Percentiles rank a stretch among this genome's conserved stretches.
Evolutionary conservation across 1,139 yeast species (phyloP).

Genomic region (Pneumocystis murina): DNA sequence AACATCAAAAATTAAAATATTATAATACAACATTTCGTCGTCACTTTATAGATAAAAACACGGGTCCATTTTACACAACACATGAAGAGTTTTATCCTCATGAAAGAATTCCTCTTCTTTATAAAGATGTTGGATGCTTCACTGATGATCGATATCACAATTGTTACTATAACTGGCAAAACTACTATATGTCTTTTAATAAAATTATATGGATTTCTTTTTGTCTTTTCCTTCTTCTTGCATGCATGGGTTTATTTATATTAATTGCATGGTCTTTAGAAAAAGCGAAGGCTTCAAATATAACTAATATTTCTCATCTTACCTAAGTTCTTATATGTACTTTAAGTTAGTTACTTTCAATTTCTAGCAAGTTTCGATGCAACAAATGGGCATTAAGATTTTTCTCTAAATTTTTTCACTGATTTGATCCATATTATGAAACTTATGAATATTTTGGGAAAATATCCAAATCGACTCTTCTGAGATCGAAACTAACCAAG

Average conservation of each 20-base stretch:
- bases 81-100: not conserved
- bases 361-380: slow-evolving; percentile 49
- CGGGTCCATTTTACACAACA: not conserved
- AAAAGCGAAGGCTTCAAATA: slow-evolving; percentile 41
- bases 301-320: slow-evolving; percentile 62
- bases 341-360: slow-evolving; percentile 67
- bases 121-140: not conserved
- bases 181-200: not conserved
- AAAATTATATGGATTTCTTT: slow-evolving; percentile 1
- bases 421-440: slow-evolving; percentile 14
- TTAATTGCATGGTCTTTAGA: slow-evolving; percentile 80
- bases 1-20: not conserved
- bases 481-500: not conserved
- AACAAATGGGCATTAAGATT: slow-evolving; percentile 61
- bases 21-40: not conserved
- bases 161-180: not conserved
- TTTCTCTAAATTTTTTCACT: slow-evolving; percentile 59
- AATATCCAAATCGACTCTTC: not conserved
- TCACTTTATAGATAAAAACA: not conserved
- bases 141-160: not conserved
- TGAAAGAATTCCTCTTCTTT: slow-evolving; percentile 1
- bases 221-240: slow-evolving; percentile 6
- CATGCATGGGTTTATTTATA: slow-evolving; percentile 39
- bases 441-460: not conserved
- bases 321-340: slow-evolving; percentile 72